Base-by-base conservation (phyloP, 345 rosid species). In the Capsella bursapastoris region DNA sequence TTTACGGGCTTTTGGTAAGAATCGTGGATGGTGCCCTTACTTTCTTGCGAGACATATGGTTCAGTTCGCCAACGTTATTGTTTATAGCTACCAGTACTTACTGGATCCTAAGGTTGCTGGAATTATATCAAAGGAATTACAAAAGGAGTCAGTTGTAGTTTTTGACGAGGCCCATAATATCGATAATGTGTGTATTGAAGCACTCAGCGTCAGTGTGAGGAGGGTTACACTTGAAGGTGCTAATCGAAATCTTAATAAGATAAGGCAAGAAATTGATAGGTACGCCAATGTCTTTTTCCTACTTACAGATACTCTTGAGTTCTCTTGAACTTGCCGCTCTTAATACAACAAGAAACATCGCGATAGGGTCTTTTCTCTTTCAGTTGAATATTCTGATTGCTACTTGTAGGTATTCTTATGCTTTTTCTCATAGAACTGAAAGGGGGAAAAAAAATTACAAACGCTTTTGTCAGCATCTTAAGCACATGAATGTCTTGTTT, bases 91-190 rank as follows among this genome's bases (percentile, higher is more conserved):
- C 75, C 99, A 95, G 77, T 95, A 92, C 80, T 77, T 95, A 79
- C 94, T 95, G 69, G 98, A 92, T 82, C 99, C 99, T 7, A 95
- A 95, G 84, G 99, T 95, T 68, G 97, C 98, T 61, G 97, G 94
- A 56, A 89, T 95, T 68, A 92, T 95, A 82, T 95, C 99, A 0
- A 95, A 95, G 84, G 99, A 95, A 80, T 82, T 95, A 86, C 99
- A 90, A 76, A 90, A 81, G 82, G 99, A 95, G 83, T 82, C 97
- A 14, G 99, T 92, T 62, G 94, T 92, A 69, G 96, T 92, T 51
- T 95, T 95, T 82, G 98, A 92, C 53, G 99, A 95, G 86, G 99
- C 98, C 1, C 99, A 95, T 82, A 95, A 92, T 77, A 95, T 95
- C 12, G 99, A 92, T 55, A 95, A 95, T 64, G 98, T 92, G 66